Conservation (phyloP, 345 rosid species). For the Raphanus sativus region DNA sequence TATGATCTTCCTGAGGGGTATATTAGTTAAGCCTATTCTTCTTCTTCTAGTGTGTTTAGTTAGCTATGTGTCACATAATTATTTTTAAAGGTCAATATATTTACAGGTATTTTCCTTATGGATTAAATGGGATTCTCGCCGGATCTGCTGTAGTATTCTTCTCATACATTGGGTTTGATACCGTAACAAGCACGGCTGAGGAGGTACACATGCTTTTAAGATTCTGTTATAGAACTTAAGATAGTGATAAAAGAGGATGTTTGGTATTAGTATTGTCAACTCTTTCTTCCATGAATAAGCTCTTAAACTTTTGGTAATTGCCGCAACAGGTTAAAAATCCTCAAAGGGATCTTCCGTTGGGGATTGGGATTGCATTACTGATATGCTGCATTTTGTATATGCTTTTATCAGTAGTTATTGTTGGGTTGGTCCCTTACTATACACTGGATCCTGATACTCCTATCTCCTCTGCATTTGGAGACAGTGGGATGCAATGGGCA, state of each 20-base stretch:
- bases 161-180: slow-evolving; percentile 70
- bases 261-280: slow-evolving; percentile 13
- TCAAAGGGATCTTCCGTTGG: slow-evolving; percentile 63
- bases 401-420: slow-evolving; percentile 67
- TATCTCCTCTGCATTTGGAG: slow-evolving; percentile 70
- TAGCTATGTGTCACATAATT: not conserved
- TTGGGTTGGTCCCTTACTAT: slow-evolving; percentile 68
- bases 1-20: slow-evolving; percentile 59
- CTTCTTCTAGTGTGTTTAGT: slow-evolving; percentile 23
- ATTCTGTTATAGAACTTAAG: not conserved
- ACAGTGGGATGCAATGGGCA: slow-evolving; percentile 77
- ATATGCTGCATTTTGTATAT: slow-evolving; percentile 64
- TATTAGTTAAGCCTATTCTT: not conserved
- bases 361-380: slow-evolving; percentile 61
- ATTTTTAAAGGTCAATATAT: not conserved
- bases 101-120: slow-evolving; percentile 59
- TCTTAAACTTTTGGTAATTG: slow-evolving; percentile 13
- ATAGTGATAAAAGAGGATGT: not conserved
- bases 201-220: slow-evolving; percentile 45
- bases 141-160: slow-evolving; percentile 68
- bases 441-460: slow-evolving; percentile 66
- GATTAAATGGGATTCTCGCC: slow-evolving; percentile 66
- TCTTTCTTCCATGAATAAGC: too few species aligned
- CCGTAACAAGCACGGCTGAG: slow-evolving; percentile 65
- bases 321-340: slow-evolving; percentile 58